Percentiles rank a stretch among this genome's conserved stretches.
phyloP scores from a whole-genome alignment of 768 basidiomycete species.

The Steccherinum ochraceum region DNA sequence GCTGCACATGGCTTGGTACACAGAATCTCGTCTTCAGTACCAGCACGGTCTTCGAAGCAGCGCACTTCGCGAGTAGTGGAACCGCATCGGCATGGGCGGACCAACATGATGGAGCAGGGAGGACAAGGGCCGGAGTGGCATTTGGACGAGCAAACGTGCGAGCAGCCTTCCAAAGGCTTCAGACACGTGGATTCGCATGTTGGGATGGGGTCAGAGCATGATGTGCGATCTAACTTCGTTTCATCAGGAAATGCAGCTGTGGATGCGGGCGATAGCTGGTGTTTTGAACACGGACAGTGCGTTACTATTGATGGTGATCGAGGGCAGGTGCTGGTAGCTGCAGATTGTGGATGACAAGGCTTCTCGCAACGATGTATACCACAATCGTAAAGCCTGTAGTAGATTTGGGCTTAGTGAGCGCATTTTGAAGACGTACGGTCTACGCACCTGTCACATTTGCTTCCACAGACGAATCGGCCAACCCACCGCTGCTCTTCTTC shows the following conservation, averaged over 20 bases:
- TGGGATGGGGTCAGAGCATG: slow-evolving; percentile 74
- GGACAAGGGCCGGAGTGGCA: slow-evolving; percentile 83
- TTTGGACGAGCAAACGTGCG: slow-evolving; percentile 58
- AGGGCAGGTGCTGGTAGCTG: slow-evolving; percentile 57
- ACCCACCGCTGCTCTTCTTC: slow-evolving; percentile 56
- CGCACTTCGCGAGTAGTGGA: slow-evolving; percentile 46
- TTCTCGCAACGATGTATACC: slow-evolving; percentile 67
- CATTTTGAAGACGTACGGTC: not conserved
- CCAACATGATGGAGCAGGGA: slow-evolving; percentile 65
- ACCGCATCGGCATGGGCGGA: slow-evolving; percentile 85
- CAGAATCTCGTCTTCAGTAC: slow-evolving; percentile 46
- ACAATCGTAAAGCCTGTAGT: slow-evolving; percentile 66
- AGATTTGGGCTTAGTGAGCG: no score
- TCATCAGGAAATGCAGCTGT: slow-evolving; percentile 28
- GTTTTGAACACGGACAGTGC: slow-evolving; percentile 81
- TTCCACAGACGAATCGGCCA: slow-evolving; percentile 59
- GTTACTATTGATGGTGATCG: slow-evolving; percentile 59
- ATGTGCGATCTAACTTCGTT: slow-evolving; percentile 30
- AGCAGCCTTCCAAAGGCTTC: slow-evolving; percentile 58
- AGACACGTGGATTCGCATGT: slow-evolving; percentile 69
- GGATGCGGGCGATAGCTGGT: slow-evolving; percentile 11
- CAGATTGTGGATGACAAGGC: slow-evolving; percentile 72
- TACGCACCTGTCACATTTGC: slow-evolving; percentile 50
- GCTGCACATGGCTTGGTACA: slow-evolving; percentile 80
- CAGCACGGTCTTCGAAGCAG: slow-evolving; percentile 44